phyloP scores from a whole-genome alignment of 352 stramenopile species.

The Blastocystis sp. region DNA sequence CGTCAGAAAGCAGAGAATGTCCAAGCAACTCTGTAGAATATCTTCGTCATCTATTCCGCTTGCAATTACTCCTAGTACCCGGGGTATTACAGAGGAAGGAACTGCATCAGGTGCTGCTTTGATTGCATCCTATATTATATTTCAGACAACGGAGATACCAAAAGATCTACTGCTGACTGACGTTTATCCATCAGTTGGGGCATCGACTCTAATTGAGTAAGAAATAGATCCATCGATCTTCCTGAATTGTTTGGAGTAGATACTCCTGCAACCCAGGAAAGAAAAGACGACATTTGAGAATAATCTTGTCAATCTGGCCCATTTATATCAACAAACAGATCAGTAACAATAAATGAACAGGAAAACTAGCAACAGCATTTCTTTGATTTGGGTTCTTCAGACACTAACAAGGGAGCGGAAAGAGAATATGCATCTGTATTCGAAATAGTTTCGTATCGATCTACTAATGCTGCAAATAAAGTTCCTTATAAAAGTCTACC shows the following conservation, averaged over 20 bases:
- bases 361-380: slow-evolving; percentile 32
- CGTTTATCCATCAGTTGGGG: slow-evolving; percentile 48
- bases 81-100: slow-evolving; percentile 60
- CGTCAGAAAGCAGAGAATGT: slow-evolving; percentile 55
- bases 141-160: neutral
- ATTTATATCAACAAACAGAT: neutral
- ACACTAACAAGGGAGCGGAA: slow-evolving; percentile 10
- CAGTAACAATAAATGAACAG: neutral
- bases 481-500: neutral
- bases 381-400: slow-evolving; percentile 38
- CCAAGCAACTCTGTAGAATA: slow-evolving; percentile 52
- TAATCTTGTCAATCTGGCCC: neutral
- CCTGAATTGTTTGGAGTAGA: slow-evolving; percentile 58
- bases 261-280: slow-evolving; percentile 59
- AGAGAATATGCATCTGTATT: neutral
- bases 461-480: neutral
- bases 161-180: slow-evolving; percentile 44
- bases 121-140: slow-evolving; percentile 45
- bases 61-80: neutral
- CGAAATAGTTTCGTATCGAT: neutral
- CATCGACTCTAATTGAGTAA: slow-evolving; percentile 62
- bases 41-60: slow-evolving; percentile 50
- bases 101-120: slow-evolving; percentile 60
- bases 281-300: slow-evolving; percentile 28
- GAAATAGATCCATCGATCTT: slow-evolving; percentile 54